Conservation (phyloP, 495 filamentous ascomycete species). For the Neurospora sp. region DNA sequence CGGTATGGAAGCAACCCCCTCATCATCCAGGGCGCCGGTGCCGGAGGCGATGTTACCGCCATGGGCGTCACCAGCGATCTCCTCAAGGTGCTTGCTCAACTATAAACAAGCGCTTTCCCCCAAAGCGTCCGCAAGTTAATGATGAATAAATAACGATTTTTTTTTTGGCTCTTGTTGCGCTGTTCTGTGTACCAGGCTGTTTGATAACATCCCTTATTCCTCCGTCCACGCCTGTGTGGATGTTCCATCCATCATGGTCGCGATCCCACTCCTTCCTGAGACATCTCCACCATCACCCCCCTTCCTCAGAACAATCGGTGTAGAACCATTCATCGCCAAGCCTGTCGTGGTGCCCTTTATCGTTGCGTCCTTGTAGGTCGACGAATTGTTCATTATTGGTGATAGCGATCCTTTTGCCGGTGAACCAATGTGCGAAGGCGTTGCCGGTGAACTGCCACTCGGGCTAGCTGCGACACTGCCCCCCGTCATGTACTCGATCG, state of each 20-base stretch:
- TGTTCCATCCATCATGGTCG: not conserved
- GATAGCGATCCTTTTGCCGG: not conserved
- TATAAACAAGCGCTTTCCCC: slow-evolving; percentile 11
- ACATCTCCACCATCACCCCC: not conserved
- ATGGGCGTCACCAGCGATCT: slow-evolving; percentile 91
- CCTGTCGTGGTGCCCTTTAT: not conserved
- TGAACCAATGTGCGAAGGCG: not conserved
- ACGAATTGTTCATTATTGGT: not conserved
- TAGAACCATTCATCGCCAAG: not conserved
- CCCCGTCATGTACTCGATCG: not conserved
- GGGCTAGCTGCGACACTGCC: slow-evolving; percentile 6
- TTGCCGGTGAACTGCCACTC: not conserved
- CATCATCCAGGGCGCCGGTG: slow-evolving; percentile 90
- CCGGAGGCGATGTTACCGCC: slow-evolving; percentile 89
- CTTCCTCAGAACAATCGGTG: not conserved
- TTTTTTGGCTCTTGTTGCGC: not conserved
- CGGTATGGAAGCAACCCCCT: slow-evolving; percentile 82
- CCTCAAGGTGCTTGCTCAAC: slow-evolving; percentile 62
- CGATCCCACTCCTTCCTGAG: not conserved
- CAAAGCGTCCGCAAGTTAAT: not conserved
- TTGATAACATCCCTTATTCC: not conserved
- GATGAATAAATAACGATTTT: not conserved
- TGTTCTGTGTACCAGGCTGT: not conserved
- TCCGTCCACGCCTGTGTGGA: not conserved
- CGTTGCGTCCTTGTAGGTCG: not conserved